Percentiles rank a stretch among this genome's conserved stretches.
These are phyloP conservation scores for Aristolochia fimbriata DNA, from an alignment of 164 flowering plant genomes.

Conservation along the genomic window DNA sequence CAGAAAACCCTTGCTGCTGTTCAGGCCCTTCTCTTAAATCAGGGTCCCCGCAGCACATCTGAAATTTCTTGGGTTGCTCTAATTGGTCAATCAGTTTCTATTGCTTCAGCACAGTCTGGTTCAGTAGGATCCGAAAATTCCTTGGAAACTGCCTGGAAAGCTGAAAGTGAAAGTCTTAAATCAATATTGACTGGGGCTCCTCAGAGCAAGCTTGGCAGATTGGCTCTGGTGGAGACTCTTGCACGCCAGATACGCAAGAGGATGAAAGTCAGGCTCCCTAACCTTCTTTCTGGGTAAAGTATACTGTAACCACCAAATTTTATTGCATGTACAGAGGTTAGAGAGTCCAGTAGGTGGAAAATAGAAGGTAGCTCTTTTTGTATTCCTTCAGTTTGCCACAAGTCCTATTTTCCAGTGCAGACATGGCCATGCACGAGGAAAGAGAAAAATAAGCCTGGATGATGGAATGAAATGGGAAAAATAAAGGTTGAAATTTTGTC, in stretches of 20 bases:
- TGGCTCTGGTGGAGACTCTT: slow-evolving; percentile 86
- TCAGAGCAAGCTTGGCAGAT: slow-evolving; percentile 82
- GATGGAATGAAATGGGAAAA: too few relatives aligned
- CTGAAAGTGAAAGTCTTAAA: slow-evolving; percentile 93
- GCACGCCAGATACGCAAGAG: slow-evolving; percentile 86
- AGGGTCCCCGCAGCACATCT: slow-evolving; percentile 88
- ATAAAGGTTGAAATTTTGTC: too few relatives aligned
- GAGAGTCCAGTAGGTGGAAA: too few relatives aligned
- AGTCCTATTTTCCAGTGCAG: too few relatives aligned
- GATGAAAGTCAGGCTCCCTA: slow-evolving; percentile 95
- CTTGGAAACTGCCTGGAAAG: slow-evolving; percentile 95
- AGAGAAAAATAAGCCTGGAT: too few relatives aligned
- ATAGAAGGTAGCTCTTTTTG: too few relatives aligned
- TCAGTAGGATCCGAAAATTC: slow-evolving; percentile 76
- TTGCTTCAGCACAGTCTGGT: slow-evolving; percentile 91
- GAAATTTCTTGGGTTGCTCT: slow-evolving; percentile 96
- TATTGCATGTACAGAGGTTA: not conserved
- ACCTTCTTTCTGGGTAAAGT: slow-evolving; percentile 83
- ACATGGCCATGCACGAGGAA: too few relatives aligned
- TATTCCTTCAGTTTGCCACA: too few relatives aligned
- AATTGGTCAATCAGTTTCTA: slow-evolving; percentile 95
- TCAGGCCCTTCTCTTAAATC: slow-evolving; percentile 81
- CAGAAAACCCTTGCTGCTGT: slow-evolving; percentile 92
- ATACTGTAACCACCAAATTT: not conserved
- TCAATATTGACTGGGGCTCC: slow-evolving; percentile 88